phyloP scores from a whole-genome alignment of 2,329 filamentous ascomycete species.

The Scolecobasidium constrictum region DNA sequence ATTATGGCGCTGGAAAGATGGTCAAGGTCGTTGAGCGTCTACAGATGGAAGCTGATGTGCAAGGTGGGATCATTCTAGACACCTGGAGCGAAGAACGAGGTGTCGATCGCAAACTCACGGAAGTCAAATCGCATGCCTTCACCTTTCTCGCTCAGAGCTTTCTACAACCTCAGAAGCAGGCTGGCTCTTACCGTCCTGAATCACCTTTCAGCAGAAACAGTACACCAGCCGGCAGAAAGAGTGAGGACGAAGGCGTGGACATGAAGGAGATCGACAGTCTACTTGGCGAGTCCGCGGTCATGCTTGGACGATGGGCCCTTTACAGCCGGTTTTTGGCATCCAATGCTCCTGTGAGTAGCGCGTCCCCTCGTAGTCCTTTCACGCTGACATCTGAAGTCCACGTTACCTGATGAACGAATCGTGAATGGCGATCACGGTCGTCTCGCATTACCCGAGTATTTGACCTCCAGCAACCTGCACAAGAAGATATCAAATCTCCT shows the following conservation, averaged over 20 bases:
- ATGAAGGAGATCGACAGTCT: slow-evolving; percentile 93
- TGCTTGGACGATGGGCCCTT: slow-evolving; percentile 87
- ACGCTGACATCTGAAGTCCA: slow-evolving; percentile 19
- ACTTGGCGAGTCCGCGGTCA: slow-evolving; percentile 77
- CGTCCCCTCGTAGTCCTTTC: slow-evolving; percentile 10
- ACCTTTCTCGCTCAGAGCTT: slow-evolving; percentile 96
- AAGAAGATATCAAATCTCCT: slow-evolving; percentile 69
- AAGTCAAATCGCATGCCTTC: slow-evolving; percentile 96
- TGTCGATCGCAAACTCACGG: slow-evolving; percentile 77
- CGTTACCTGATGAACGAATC: slow-evolving; percentile 1
- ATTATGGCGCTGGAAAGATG: slow-evolving; percentile 92
- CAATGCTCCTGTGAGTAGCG: slow-evolving; percentile 42
- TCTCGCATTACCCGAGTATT: slow-evolving; percentile 59
- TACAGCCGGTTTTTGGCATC: slow-evolving; percentile 82
- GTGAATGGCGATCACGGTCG: slow-evolving; percentile 14
- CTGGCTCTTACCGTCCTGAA: slow-evolving; percentile 53
- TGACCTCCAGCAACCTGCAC: slow-evolving; percentile 68
- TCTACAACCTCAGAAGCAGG: slow-evolving; percentile 56
- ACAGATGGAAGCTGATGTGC: slow-evolving; percentile 89
- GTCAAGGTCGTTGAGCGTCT: slow-evolving; percentile 83
- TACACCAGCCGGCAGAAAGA: slow-evolving; percentile 42
- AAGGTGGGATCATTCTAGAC: slow-evolving; percentile 90
- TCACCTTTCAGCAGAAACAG: slow-evolving; percentile 53
- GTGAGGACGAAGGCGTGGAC: slow-evolving; percentile 86
- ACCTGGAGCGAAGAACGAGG: slow-evolving; percentile 86